Percentiles rank a stretch among this genome's conserved stretches.
These are phyloP conservation scores for Talaromyces borbonicus DNA, from an alignment of 495 filamentous ascomycete species.

Conservation along the genomic window DNA sequence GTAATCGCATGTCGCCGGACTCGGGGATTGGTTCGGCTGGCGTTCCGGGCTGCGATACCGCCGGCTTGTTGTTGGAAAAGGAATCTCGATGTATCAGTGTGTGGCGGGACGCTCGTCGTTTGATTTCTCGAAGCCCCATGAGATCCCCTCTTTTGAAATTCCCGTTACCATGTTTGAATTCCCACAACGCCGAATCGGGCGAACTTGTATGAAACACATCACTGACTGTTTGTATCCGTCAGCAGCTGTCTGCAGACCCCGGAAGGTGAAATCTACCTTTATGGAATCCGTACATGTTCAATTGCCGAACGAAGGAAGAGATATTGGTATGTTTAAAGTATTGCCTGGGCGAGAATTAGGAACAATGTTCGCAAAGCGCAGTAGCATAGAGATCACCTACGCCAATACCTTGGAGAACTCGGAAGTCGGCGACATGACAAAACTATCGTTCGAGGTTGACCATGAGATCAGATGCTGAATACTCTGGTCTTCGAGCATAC, in stretches of 20 bases:
- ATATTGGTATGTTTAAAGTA: conserved; percentile 99
- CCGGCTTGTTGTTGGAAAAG: conserved; percentile 66
- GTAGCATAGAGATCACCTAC: conserved; percentile 61
- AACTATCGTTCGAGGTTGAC: conserved; percentile 89
- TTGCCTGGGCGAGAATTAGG: conserved; percentile 45
- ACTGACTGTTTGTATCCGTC: conserved; percentile 59
- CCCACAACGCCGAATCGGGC: conserved; percentile 94
- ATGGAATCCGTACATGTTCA: conserved; percentile 99
- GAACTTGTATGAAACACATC: conserved; percentile 96
- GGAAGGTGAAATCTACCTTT: conserved; percentile 56
- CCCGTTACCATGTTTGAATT: conserved; percentile 97
- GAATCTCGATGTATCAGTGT: conserved; percentile 93
- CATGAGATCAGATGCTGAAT: conserved; percentile 96
- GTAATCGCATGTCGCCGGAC: conserved; percentile 64
- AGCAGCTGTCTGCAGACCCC: not conserved
- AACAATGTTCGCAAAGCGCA: conserved; percentile 1
- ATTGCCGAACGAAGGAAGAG: conserved; percentile 92
- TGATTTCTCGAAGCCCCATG: conserved; percentile 87
- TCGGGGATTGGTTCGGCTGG: conserved; percentile 75
- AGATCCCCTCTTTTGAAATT: conserved; percentile 95
- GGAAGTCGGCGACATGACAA: conserved; percentile 93
- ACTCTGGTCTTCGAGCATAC: conserved; percentile 89
- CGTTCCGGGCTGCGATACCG: conserved; percentile 67
- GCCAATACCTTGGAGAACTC: conserved; percentile 98
- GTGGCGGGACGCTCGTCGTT: conserved; percentile 91